Conservation (phyloP, 768 basidiomycete genomes). For the Obba rivulosa region DNA sequence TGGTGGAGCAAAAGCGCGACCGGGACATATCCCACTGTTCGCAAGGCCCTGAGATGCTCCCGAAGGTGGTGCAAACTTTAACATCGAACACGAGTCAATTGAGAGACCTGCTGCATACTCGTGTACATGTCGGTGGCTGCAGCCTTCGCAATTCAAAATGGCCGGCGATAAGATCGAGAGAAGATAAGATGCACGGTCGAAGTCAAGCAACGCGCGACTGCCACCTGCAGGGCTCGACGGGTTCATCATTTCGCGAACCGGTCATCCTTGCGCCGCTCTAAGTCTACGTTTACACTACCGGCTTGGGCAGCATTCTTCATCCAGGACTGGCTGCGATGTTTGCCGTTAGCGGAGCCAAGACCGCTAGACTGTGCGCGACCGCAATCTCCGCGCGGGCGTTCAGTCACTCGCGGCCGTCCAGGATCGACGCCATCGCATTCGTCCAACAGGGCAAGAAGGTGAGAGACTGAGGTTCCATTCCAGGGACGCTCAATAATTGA, state of each 20-base stretch:
- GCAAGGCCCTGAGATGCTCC: too few relatives aligned
- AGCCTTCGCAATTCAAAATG: too few relatives aligned
- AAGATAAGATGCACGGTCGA: too few relatives aligned
- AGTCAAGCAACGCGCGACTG: neutral
- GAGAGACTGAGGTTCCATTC: neutral
- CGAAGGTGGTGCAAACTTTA: too few relatives aligned
- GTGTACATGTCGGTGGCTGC: too few relatives aligned
- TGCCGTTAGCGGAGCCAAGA: neutral
- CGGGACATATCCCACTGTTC: too few relatives aligned
- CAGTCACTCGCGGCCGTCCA: slow-evolving; percentile 7
- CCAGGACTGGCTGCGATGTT: slow-evolving; percentile 1
- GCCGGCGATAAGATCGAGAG: too few relatives aligned
- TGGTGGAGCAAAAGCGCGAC: too few relatives aligned
- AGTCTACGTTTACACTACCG: neutral
- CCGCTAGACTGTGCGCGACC: neutral
- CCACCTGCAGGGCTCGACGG: neutral
- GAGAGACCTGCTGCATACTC: too few relatives aligned
- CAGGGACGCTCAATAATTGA: neutral
- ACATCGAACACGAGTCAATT: too few relatives aligned
- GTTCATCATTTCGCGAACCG: neutral
- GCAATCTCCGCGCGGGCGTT: slow-evolving; percentile 1
- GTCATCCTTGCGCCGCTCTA: neutral
- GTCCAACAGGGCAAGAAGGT: slow-evolving; percentile 45
- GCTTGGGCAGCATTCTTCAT: neutral
- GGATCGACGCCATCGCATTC: slow-evolving; percentile 37